Percentiles rank a stretch among this genome's conserved stretches.
phyloP scores from a whole-genome alignment of 1,284 basidiomycete genomes.

The Tetrapyrgos nigripes region DNA sequence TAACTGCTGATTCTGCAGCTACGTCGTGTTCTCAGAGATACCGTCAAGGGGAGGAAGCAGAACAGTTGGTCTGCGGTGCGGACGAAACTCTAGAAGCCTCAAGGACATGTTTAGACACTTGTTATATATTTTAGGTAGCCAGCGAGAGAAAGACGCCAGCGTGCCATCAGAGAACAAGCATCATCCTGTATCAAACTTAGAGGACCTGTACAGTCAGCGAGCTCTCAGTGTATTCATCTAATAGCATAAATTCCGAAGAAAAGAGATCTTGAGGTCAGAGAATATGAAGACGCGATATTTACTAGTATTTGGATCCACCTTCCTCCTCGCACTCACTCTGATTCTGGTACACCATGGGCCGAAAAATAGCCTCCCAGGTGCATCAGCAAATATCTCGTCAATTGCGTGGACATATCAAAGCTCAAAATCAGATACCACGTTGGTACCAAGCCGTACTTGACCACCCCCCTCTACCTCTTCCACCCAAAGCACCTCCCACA shows the following conservation, averaged over 20 bases:
- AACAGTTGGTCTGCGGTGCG: slow-evolving; percentile 38
- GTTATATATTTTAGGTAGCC: no score
- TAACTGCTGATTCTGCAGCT: slow-evolving; percentile 32
- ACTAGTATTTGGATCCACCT: background rate
- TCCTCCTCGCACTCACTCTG: background rate
- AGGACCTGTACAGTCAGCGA: no score
- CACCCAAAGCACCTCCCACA: slow-evolving; percentile 71
- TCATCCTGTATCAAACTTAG: no score
- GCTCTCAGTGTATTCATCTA: no score
- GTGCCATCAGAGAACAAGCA: no score
- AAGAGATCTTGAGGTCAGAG: no score
- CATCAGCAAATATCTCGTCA: slow-evolving; percentile 89
- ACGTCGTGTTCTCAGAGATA: slow-evolving; percentile 47
- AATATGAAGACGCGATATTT: background rate
- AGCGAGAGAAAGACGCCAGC: no score
- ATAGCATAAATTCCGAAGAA: no score
- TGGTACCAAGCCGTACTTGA: slow-evolving; percentile 90
- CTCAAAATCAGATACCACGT: slow-evolving; percentile 65
- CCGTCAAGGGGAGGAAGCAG: slow-evolving; percentile 33
- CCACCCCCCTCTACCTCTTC: slow-evolving; percentile 87
- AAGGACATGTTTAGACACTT: background rate
- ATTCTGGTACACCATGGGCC: slow-evolving; percentile 66
- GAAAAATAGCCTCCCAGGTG: slow-evolving; percentile 87
- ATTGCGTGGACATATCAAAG: slow-evolving; percentile 73
- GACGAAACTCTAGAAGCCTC: slow-evolving; percentile 19